phyloP scores from a whole-genome alignment of 345 rosid species.

The Jatropha curcas region DNA sequence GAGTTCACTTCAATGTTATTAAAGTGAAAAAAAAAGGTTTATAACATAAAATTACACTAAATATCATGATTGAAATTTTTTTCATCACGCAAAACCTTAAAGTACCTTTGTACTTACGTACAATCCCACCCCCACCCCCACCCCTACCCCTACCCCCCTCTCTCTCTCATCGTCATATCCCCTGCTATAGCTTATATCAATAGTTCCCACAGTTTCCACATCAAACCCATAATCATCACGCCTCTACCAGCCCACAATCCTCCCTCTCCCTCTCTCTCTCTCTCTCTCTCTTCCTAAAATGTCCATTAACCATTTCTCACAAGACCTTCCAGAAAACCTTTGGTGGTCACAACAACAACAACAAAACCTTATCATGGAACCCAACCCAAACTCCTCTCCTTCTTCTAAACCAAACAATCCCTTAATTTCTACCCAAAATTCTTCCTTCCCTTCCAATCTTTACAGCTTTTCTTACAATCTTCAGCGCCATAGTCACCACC shows the following conservation, averaged over 20 bases:
- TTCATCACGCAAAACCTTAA: slow-evolving; percentile 32
- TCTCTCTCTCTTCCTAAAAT: slow-evolving; percentile 20
- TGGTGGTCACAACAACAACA: slow-evolving; percentile 45
- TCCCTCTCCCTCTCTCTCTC: neutral
- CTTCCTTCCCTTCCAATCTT: slow-evolving; percentile 1
- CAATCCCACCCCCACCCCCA: neutral
- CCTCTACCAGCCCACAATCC: slow-evolving; percentile 12
- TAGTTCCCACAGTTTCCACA: slow-evolving; percentile 37
- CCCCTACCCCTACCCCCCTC: neutral
- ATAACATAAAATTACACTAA: slow-evolving; percentile 17
- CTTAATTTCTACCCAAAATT: neutral
- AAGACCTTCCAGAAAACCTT: slow-evolving; percentile 39
- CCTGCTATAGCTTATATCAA: slow-evolving; percentile 17
- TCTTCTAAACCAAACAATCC: slow-evolving; percentile 2
- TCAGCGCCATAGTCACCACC: slow-evolving; percentile 12
- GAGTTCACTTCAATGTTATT: too few relatives aligned
- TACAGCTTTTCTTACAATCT: neutral
- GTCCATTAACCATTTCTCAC: slow-evolving; percentile 53
- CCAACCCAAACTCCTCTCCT: slow-evolving; percentile 8
- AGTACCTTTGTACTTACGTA: slow-evolving; percentile 19
- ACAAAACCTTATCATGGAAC: slow-evolving; percentile 29
- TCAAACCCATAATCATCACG: slow-evolving; percentile 39
- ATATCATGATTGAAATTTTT: slow-evolving; percentile 27
- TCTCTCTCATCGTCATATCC: slow-evolving; percentile 22
- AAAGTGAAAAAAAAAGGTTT: too few relatives aligned